Conservation (phyloP, 1,284 basidiomycete genomes). For the Pisolithus thermaeus region DNA sequence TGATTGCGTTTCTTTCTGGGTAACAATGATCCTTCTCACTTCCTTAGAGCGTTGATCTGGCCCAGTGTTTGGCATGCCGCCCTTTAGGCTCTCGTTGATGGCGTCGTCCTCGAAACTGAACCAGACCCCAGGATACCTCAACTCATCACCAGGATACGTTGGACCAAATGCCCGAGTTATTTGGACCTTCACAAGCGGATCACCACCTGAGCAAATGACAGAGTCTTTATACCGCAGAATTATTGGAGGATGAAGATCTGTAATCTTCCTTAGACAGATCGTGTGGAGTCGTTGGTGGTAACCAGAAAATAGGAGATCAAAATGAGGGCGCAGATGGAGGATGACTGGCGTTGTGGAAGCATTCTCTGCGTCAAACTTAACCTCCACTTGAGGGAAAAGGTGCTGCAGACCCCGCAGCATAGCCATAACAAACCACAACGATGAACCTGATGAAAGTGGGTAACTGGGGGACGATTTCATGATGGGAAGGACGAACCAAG, state of each 20-base stretch:
- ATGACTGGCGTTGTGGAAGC: slow-evolving; percentile 71
- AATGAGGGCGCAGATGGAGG: slow-evolving; percentile 69
- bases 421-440: slow-evolving; percentile 78
- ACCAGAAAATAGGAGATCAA: slow-evolving; percentile 76
- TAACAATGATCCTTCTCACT: slow-evolving; percentile 69
- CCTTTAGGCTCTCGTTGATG: slow-evolving; percentile 46
- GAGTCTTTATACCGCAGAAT: slow-evolving; percentile 66
- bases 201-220: slow-evolving; percentile 52
- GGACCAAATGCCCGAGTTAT: slow-evolving; percentile 79
- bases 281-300: slow-evolving; percentile 71
- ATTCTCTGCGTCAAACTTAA: slow-evolving; percentile 77
- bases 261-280: slow-evolving; percentile 62
- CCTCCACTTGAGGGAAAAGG: slow-evolving; percentile 73
- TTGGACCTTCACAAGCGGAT: slow-evolving; percentile 56
- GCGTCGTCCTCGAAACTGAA: slow-evolving; percentile 74
- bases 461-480: slow-evolving; percentile 1
- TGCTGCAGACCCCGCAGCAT: slow-evolving; percentile 56
- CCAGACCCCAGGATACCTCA: slow-evolving; percentile 78
- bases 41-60: slow-evolving; percentile 61
- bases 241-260: slow-evolving; percentile 58
- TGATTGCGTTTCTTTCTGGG: slow-evolving; percentile 56
- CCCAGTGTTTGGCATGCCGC: slow-evolving; percentile 27
- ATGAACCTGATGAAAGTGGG: slow-evolving; percentile 48
- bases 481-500: slow-evolving; percentile 43
- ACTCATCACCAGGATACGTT: slow-evolving; percentile 73